Evolutionary conservation across 2,329 filamentous ascomycete species (phyloP), one percentile per base, ranked within the genome.

Genomic region (Microcyclospora pomicola): DNA sequence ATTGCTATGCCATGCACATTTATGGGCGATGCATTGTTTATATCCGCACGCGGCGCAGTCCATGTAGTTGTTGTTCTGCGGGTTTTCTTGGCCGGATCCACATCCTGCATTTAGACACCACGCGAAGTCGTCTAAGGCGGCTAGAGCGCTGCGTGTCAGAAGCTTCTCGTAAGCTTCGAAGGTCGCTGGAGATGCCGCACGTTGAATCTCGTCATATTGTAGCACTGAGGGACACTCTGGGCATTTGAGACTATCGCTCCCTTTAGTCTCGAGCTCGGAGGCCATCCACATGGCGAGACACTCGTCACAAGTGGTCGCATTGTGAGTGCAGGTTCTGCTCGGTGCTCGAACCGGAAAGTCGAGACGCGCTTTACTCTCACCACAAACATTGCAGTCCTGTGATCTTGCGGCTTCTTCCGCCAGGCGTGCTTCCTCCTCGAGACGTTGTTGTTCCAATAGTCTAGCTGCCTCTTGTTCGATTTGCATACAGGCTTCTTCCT

Each of bases 21-120:
- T 48, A 40, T 63, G 60, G 6, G 43, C 42, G 2, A 60, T 39
- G 39, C 63, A 66, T 35, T 61, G 54, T 24, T 49, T 49, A 36
- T 51, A 56, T 30, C 49, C 46, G 49, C 63, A 65, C 2, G 37
- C 32, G 3, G 45, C 43, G 41, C 63, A 66, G 5, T 50, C 40
- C 49, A 65, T 64, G 13, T 64, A 66, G 12, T 64, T 64, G 3
- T 52, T 37, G 27, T 46, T 46, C 1, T 60, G 56, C 14, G 39
- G 27, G 34, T 75, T 71, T 2, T 72, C 58, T 44, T 75, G 71
- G 0, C 72, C 72, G 1, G 61, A 65, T 7, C 57, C 61, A 46
- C 73, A 77, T 2, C 56, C 59, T 0, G 67, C 55, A 6, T 42
- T 40, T 1, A 71, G 62, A 45, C 73, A 77, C 66, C 69, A 73